Conservation (phyloP, 352 stramenopile species). For the Phytophthora boehmeriae region DNA sequence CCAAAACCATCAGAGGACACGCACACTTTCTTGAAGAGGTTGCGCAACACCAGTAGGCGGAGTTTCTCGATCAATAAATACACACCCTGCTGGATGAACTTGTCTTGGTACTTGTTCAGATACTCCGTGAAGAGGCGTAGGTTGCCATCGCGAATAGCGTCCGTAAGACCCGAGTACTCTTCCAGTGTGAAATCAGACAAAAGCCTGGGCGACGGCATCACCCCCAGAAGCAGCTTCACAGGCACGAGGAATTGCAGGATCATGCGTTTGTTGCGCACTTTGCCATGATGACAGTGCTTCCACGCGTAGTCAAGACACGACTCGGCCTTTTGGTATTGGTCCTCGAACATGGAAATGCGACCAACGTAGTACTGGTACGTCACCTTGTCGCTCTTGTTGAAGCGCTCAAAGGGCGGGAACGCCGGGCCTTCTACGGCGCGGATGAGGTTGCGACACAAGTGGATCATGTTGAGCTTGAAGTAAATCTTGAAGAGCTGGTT, state of each 20-base stretch:
- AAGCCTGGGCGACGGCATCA: slow-evolving; percentile 91
- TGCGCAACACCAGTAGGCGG: slow-evolving; percentile 94
- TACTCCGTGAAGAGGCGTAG: slow-evolving; percentile 93
- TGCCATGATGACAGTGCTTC: slow-evolving; percentile 89
- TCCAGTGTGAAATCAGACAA: slow-evolving; percentile 91
- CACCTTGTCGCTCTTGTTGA: slow-evolving; percentile 90
- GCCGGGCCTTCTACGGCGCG: slow-evolving; percentile 79
- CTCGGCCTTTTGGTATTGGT: slow-evolving; percentile 95
- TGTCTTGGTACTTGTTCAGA: slow-evolving; percentile 89
- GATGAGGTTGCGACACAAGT: slow-evolving; percentile 95
- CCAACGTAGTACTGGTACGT: slow-evolving; percentile 97
- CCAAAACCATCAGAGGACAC: slow-evolving; percentile 18
- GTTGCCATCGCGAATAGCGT: slow-evolving; percentile 92
- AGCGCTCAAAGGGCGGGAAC: slow-evolving; percentile 80
- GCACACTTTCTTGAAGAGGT: slow-evolving; percentile 97
- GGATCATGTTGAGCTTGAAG: slow-evolving; percentile 95
- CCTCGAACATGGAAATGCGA: slow-evolving; percentile 97
- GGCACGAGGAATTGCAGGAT: slow-evolving; percentile 96
- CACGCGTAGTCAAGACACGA: slow-evolving; percentile 94
- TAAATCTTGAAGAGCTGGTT: slow-evolving; percentile 98
- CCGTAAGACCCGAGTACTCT: slow-evolving; percentile 88
- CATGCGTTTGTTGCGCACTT: slow-evolving; percentile 91
- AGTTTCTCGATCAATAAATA: slow-evolving; percentile 97
- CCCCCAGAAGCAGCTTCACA: slow-evolving; percentile 93
- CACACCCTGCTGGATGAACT: slow-evolving; percentile 92